Evolutionary conservation across 352 stramenopile genomes (phyloP), one percentile per base, ranked within the genome.

Genomic region (Blastocystis sp.): DNA sequence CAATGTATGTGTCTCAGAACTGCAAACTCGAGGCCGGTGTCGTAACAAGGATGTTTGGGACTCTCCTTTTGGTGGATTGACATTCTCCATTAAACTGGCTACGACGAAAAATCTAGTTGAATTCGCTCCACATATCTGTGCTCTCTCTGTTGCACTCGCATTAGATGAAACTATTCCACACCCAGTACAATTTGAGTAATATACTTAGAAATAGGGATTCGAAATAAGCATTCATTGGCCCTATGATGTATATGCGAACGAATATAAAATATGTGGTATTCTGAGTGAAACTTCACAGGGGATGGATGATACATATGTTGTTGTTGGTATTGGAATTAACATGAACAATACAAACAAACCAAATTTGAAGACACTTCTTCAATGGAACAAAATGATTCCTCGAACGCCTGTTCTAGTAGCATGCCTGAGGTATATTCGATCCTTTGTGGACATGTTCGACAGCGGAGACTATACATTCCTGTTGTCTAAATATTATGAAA

Each of bases 271-370:
- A 3, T 83, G 71, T n/a, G 71, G 71, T 51, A 83, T 83, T 67
- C 57, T 83, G 14, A 65, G 58, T 56, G 71, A 83, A 27, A 16
- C 21, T 14, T 63, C 27, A 16, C 49, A 83, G n/a, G 52, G 46
- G 6, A 65, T 65, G 27, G 71, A 83, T 7, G 51, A 63, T 46
- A 32, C 24, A 21, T 65, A 65, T 46, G 49, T 56, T 11, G 49
- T 83, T 37, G 58, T 83, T 21, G 71, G 71, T 12, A 83, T 83
- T 27, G 71, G 71, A 65, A 24, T 83, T 16, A 51, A 83, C n/a
- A 49, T 83, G 21, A 83, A 83, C 29, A 83, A 83, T 37, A 66
- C 14, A 11, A 66, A 66, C 49, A 29, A 51, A n/a, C 29, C 12
- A 16, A 67, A 56, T 66, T n/a, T 83, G 21, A 46, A 24, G 29